Percentiles rank a stretch among this genome's conserved stretches.
phyloP scores from a whole-genome alignment of 768 basidiomycete species.

The Podaxis sp. region DNA sequence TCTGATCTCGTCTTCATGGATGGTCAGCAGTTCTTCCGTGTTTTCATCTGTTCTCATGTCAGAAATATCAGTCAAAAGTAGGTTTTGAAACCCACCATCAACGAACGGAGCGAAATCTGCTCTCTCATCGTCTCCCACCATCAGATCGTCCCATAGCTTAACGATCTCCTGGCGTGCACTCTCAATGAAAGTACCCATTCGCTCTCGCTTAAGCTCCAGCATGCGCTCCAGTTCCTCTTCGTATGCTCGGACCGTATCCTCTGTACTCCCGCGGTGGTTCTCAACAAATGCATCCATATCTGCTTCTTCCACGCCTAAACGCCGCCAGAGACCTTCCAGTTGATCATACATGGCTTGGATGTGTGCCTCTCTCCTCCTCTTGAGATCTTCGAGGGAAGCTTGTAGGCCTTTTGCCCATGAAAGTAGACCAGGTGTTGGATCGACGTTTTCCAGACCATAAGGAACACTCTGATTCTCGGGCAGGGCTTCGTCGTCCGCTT shows the following conservation, averaged over 20 bases:
- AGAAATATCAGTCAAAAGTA: background rate
- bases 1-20: constrained; percentile 84
- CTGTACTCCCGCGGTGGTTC: constrained; percentile 77
- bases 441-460: constrained; percentile 69
- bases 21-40: constrained; percentile 81
- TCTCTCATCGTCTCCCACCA: constrained; percentile 81
- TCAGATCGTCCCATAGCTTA: constrained; percentile 81
- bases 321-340: constrained; percentile 85
- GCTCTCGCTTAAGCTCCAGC: constrained; percentile 83
- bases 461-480: constrained; percentile 35
- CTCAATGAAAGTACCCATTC: constrained; percentile 81
- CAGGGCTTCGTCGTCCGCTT: constrained; percentile 50
- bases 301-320: constrained; percentile 75
- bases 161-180: constrained; percentile 82
- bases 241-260: constrained; percentile 76
- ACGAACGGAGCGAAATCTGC: constrained; percentile 78
- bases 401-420: constrained; percentile 64
- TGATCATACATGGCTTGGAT: constrained; percentile 96
- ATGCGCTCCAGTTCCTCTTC: constrained; percentile 89
- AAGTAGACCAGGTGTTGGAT: constrained; percentile 76
- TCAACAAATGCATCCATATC: constrained; percentile 96
- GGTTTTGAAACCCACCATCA: constrained; percentile 58
- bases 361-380: constrained; percentile 71
- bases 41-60: constrained; percentile 62
- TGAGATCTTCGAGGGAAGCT: constrained; percentile 66